phyloP scores from a whole-genome alignment of 2,329 filamentous ascomycete genomes.

The Paecilomyces sp. region DNA sequence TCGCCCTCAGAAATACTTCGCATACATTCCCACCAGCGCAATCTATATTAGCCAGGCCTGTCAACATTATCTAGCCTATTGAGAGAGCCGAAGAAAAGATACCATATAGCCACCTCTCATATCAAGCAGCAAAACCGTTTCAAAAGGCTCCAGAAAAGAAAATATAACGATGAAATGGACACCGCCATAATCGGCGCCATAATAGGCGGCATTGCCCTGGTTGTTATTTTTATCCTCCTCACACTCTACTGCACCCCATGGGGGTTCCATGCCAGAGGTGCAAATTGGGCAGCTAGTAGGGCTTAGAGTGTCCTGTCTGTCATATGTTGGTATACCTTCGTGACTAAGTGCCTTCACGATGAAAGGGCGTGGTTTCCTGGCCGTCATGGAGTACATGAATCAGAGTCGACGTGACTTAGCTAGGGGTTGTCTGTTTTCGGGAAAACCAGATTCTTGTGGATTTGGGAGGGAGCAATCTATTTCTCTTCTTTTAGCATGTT shows the following conservation, averaged over 20 bases:
- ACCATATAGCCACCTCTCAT: not conserved
- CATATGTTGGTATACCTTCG: not conserved
- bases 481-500: too few species aligned
- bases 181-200: not conserved
- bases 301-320: not conserved
- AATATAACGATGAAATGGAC: not conserved
- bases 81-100: too few species aligned
- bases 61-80: too few species aligned
- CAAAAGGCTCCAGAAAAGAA: too few species aligned
- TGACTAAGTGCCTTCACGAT: not conserved
- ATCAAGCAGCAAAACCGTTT: not conserved
- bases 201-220: not conserved
- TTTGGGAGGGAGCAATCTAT: too few species aligned
- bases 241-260: not conserved
- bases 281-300: not conserved
- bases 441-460: too few species aligned
- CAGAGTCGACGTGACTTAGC: too few species aligned
- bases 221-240: not conserved
- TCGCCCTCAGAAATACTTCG: not conserved
- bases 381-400: too few species aligned
- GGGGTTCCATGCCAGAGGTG: not conserved
- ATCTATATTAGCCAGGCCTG: too few species aligned
- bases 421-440: too few species aligned
- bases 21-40: too few species aligned
- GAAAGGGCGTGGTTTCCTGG: too few species aligned